Evolutionary conservation across 1,284 basidiomycete genomes (phyloP).

Genomic region (Rhodotorula sp.): DNA sequence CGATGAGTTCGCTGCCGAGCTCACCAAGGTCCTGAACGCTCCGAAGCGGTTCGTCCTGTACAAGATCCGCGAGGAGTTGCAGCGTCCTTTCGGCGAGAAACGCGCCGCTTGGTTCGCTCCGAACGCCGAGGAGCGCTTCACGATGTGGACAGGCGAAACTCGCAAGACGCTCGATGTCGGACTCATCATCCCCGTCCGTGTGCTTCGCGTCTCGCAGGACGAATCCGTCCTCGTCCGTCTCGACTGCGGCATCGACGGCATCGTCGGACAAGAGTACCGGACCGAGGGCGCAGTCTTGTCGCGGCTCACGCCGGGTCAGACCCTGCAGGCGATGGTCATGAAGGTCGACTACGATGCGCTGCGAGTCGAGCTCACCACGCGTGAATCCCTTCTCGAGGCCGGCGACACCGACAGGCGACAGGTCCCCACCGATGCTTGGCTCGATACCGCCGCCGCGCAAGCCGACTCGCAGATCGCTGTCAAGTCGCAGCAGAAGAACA

Average conservation of each 20-base stretch:
- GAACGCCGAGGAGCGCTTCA: conserved; percentile 75
- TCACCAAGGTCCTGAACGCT: conserved; percentile 67
- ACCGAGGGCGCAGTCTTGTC: conserved; percentile 57
- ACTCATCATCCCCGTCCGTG: conserved; percentile 73
- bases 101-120: conserved; percentile 69
- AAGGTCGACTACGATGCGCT: conserved; percentile 65
- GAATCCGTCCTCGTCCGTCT: conserved; percentile 64
- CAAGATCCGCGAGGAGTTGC: conserved; percentile 84
- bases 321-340: conserved; percentile 77
- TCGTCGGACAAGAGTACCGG: conserved; percentile 68
- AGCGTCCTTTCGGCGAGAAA: conserved; percentile 77
- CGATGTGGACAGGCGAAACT: conserved; percentile 95
- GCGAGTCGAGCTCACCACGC: conserved; percentile 62
- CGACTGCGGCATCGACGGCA: conserved; percentile 88
- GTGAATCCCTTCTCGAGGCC: conserved; percentile 16
- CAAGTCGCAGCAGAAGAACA: conserved; percentile 72
- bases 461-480: conserved; percentile 64
- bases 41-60: conserved; percentile 84
- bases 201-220: conserved; percentile 61
- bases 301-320: conserved; percentile 59
- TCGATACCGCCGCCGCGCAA: conserved; percentile 65
- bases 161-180: conserved; percentile 71
- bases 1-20: conserved; percentile 93
- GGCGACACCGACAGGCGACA: conserved; percentile 67
- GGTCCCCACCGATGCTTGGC: conserved; percentile 63